Conservation (phyloP, 257 asterid genomes). For the Ophiorrhiza pumila region DNA sequence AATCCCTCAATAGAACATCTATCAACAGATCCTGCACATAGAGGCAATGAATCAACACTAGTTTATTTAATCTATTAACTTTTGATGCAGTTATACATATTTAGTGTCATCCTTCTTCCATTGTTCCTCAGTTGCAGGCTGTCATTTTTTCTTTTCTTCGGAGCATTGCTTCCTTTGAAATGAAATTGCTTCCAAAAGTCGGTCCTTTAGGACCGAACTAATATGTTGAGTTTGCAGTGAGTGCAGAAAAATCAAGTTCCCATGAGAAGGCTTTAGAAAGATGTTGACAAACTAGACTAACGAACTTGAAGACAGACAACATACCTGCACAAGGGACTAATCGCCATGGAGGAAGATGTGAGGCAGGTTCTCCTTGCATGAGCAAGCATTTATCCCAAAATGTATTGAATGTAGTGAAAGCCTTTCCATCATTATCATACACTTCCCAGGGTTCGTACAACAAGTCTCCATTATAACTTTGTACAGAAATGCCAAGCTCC, state of each 20-base stretch:
- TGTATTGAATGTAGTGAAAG: conserved; percentile 57
- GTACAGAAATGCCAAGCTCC: conserved; percentile 63
- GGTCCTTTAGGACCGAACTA: not conserved
- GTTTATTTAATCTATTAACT: not conserved
- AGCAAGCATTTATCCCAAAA: conserved; percentile 74
- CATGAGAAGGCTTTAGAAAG: not conserved
- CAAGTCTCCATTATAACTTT: conserved; percentile 70
- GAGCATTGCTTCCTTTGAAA: no score
- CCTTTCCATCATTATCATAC: conserved; percentile 53
- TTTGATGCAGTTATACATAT: not conserved
- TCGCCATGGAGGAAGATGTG: conserved; percentile 76
- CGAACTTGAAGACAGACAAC: not conserved
- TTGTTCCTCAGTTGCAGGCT: not conserved
- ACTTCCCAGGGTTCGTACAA: conserved; percentile 92
- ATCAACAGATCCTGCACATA: conserved; percentile 42
- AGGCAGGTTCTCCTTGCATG: conserved; percentile 49
- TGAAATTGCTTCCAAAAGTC: not conserved
- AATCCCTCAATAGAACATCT: conserved; percentile 52
- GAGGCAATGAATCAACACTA: not conserved
- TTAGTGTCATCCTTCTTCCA: not conserved
- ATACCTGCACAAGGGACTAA: conserved; percentile 56
- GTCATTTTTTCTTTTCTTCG: not conserved
- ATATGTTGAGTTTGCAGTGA: not conserved
- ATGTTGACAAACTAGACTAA: not conserved
- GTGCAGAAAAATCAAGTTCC: not conserved